Percentiles rank a stretch among this genome's conserved stretches.
Evolutionary conservation across 208 protist species (phyloP).

Genomic region (Trypanosomatidae sp.): DNA sequence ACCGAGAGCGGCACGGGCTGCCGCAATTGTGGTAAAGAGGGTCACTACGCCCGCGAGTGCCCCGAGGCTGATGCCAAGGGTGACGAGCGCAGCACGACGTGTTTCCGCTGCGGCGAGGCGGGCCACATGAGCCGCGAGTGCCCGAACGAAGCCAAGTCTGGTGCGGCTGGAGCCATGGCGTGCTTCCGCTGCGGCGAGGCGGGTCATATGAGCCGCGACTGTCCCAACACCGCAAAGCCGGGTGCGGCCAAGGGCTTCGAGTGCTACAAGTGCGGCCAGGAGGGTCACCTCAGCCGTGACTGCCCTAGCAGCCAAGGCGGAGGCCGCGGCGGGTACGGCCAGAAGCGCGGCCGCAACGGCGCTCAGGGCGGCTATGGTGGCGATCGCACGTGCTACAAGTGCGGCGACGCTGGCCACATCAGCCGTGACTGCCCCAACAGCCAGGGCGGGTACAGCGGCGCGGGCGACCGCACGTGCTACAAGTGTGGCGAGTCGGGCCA

Average conservation of each 20-base stretch:
- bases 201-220: conserved; percentile 87
- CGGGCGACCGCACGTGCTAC: conserved; percentile 69
- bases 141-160: conserved; percentile 42
- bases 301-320: conserved; percentile 59
- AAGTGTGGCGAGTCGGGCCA: conserved; percentile 81
- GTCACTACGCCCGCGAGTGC: conserved; percentile 87
- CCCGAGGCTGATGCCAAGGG: conserved; percentile 47
- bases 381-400: conserved; percentile 84
- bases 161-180: conserved; percentile 40
- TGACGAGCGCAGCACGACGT: conserved; percentile 46
- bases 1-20: conserved; percentile 44
- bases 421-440: conserved; percentile 82
- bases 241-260: conserved; percentile 48
- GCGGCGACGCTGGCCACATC: conserved; percentile 75
- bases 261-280: conserved; percentile 78
- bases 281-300: conserved; percentile 76
- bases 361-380: conserved; percentile 54
- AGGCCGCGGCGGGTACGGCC: conserved; percentile 45
- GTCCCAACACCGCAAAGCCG: conserved; percentile 62
- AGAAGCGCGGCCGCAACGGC: conserved; percentile 57
- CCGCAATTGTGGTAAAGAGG: conserved; percentile 80
- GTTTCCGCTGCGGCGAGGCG: conserved; percentile 60
- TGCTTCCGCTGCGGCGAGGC: conserved; percentile 83
- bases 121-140: conserved; percentile 75
- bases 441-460: conserved; percentile 38